Base-by-base conservation (phyloP, 2,329 filamentous ascomycete genomes). In the Colletotrichum tabaci region DNA sequence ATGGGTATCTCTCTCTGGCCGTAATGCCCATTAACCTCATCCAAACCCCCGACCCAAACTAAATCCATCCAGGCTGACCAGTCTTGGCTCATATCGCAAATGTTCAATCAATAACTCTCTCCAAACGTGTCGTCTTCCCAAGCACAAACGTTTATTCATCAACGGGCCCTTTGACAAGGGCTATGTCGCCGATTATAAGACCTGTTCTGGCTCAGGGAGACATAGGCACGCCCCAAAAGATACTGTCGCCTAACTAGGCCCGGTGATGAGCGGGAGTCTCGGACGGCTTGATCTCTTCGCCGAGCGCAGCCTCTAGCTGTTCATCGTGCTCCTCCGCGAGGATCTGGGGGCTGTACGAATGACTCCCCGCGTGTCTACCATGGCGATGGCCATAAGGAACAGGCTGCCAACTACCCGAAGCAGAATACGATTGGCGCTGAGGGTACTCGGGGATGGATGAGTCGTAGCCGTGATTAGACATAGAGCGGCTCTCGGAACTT, bases 11-110 rank as follows among this genome's bases (percentile, higher is more conserved):
- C n/a, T 50, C n/a, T 61, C 15, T 23, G 12, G 57, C 10, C 9
- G 26, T 18, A n/a, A 47, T 12, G 60, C 60, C 46, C 50, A 40
- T n/a, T 42, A 42, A 50, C 60, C 46, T 62, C 46, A 42, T 42
- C 46, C n/a, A 30, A 26, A 16, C n/a, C 30, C 46, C 60, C 23
- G n/a, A 26, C 10, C 35, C n/a, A 16, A 62, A 15, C n/a, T 21
- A 16, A 50, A 50, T 26, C 15, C 13, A 26, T 21, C 60, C 15
- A 42, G 60, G 23, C 21, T 26, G 15, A 23, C 8, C n/a, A 10
- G 16, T 16, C 23, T 35, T 18, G 12, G 35, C 9, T 7, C 21
- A 16, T 2, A 23, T 15, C 5, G 21, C 21, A 23, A 50, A 23
- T 50, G 15, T 13, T 49, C 46, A 49, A 18, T 40, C n/a, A 30